These are phyloP conservation scores for Brachypodium distachyon DNA, from an alignment of 202 grass and related monocot species.

Conservation along the genomic window DNA sequence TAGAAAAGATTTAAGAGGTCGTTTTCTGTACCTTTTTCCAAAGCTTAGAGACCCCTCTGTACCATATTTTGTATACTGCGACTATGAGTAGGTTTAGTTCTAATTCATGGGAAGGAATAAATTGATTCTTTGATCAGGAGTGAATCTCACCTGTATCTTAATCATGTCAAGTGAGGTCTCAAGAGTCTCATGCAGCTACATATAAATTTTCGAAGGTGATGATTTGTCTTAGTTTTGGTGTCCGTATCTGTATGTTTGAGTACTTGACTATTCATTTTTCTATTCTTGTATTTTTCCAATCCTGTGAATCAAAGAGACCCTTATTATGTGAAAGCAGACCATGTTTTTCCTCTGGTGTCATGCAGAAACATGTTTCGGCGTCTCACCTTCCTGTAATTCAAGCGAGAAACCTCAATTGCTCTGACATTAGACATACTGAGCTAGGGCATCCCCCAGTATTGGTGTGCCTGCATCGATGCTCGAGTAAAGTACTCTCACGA, in stretches of 20 bases:
- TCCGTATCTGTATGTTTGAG: neutral
- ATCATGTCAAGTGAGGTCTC: slow-evolving; percentile 1
- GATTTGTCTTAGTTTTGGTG: neutral
- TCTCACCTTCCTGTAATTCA: too few relatives aligned
- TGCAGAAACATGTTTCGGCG: too few relatives aligned
- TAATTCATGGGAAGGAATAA: slow-evolving; percentile 55
- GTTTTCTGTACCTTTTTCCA: slow-evolving; percentile 11
- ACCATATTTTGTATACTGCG: slow-evolving; percentile 44
- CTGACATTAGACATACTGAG: too few relatives aligned
- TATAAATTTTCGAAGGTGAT: neutral
- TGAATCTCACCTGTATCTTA: slow-evolving; percentile 22
- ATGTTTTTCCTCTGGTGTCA: too few relatives aligned
- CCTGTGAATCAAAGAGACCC: too few relatives aligned
- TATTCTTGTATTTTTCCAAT: too few relatives aligned
- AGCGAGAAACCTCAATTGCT: too few relatives aligned
- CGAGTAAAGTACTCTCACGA: too few relatives aligned
- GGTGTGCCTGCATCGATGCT: too few relatives aligned
- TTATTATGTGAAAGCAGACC: too few relatives aligned
- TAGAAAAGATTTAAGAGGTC: slow-evolving; percentile 24
- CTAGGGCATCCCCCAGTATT: too few relatives aligned
- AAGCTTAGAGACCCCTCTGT: slow-evolving; percentile 24
- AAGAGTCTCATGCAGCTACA: neutral
- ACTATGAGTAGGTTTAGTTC: slow-evolving; percentile 43
- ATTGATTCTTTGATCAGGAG: slow-evolving; percentile 17
- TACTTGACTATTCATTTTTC: too few relatives aligned